Percentiles rank a stretch among this genome's conserved stretches.
phyloP scores from a whole-genome alignment of 805 yeast genomes.

The Torulaspora franciscae region DNA sequence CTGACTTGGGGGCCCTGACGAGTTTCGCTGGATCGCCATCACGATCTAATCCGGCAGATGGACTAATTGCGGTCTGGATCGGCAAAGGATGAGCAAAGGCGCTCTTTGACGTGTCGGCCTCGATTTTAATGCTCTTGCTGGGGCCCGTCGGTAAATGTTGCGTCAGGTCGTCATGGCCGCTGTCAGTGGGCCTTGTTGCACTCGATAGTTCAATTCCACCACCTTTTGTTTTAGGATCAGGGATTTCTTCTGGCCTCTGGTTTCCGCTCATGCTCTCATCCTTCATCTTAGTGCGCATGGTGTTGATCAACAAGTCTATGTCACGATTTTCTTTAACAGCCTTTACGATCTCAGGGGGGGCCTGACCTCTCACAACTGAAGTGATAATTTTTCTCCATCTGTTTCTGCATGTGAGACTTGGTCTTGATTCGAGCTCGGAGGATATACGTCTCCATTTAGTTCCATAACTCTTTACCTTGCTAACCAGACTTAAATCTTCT shows the following conservation, averaged over 20 bases:
- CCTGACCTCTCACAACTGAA: conserved; percentile 63
- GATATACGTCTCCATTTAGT: conserved; percentile 88
- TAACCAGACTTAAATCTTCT: conserved; percentile 70
- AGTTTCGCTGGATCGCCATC: no score
- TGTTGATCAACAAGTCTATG: conserved; percentile 24
- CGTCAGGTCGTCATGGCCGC: no score
- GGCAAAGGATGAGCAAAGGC: no score
- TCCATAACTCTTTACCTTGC: conserved; percentile 64
- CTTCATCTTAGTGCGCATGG: conserved; percentile 1
- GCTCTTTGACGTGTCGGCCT: no score
- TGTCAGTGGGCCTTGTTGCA: no score
- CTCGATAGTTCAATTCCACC: not conserved
- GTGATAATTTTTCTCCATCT: conserved; percentile 87
- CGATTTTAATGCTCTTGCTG: no score
- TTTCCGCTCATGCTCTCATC: not conserved
- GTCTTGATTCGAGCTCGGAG: conserved; percentile 65
- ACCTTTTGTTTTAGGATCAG: not conserved
- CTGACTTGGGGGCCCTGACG: not conserved
- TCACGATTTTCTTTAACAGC: conserved; percentile 55
- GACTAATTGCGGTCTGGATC: no score
- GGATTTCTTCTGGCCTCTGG: not conserved
- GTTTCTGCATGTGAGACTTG: conserved; percentile 85
- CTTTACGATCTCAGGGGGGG: conserved; percentile 47
- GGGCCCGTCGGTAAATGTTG: no score
- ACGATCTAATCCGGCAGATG: no score